Percentiles rank a stretch among this genome's conserved stretches.
phyloP scores from a whole-genome alignment of 352 stramenopile genomes.

The Elongisporangium senticosum region DNA sequence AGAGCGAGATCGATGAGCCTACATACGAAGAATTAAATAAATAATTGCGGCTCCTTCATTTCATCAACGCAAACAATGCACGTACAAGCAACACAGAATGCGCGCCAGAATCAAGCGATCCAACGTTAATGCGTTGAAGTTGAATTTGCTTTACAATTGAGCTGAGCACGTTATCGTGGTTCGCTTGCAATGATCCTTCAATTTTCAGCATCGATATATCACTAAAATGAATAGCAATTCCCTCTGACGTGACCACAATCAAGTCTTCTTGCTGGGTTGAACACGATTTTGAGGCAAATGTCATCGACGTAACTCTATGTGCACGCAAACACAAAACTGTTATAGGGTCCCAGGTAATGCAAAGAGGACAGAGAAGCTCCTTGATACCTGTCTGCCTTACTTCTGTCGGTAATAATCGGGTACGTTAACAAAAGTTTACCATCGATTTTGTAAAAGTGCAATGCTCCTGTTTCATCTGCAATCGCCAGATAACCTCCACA shows the following conservation, averaged over 20 bases:
- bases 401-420: conserved; percentile 5
- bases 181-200: conserved; percentile 15
- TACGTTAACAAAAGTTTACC: conserved; percentile 17
- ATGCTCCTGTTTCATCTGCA: conserved; percentile 14
- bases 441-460: conserved; percentile 25
- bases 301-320: conserved; percentile 8
- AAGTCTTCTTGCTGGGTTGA: conserved; percentile 16
- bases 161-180: conserved; percentile 10
- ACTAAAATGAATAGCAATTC: conserved; percentile 14
- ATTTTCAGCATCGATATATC: conserved; percentile 24
- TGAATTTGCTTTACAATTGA: conserved; percentile 21
- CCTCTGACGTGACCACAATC: conserved; percentile 20
- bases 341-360: not conserved
- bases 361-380: not conserved
- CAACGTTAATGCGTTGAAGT: conserved; percentile 13
- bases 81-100: conserved; percentile 18
- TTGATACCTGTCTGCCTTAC: not conserved
- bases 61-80: conserved; percentile 1
- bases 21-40: not conserved
- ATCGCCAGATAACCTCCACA: conserved; percentile 28
- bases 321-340: not conserved
- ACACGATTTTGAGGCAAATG: conserved; percentile 8
- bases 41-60: not conserved
- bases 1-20: not conserved
- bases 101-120: conserved; percentile 5